Conservation (phyloP, 306 rosid species). For the Oxytropis ochrocephala region DNA sequence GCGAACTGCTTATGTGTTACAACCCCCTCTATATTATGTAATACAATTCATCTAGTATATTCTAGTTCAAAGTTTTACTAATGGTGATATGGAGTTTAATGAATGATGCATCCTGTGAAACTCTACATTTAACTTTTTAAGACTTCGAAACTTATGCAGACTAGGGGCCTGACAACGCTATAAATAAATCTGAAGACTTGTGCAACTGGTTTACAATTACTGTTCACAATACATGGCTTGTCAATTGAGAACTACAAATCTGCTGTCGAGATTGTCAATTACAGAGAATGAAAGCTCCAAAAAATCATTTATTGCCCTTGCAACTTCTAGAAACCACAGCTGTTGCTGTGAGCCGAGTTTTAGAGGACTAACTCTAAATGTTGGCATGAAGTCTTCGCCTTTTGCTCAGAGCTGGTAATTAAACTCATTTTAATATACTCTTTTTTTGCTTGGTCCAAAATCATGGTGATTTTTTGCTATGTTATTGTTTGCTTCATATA, state of each 20-base stretch:
- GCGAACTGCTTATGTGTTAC: no score
- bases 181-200: not conserved
- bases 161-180: conserved; percentile 6
- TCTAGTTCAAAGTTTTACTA: not conserved
- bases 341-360: conserved; percentile 35
- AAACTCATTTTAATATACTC: not conserved
- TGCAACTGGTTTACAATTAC: not conserved
- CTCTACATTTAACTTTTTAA: not conserved
- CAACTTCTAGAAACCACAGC: conserved; percentile 36
- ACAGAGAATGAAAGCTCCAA: conserved; percentile 30
- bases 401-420: conserved; percentile 46
- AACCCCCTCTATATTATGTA: not conserved
- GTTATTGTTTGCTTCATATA: not conserved
- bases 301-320: conserved; percentile 25
- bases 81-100: not conserved
- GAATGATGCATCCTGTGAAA: not conserved
- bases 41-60: not conserved
- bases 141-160: conserved; percentile 16
- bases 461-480: not conserved
- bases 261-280: conserved; percentile 34
- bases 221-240: conserved; percentile 37
- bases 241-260: conserved; percentile 30
- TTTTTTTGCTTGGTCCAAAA: not conserved
- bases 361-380: conserved; percentile 23
- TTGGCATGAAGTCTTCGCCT: conserved; percentile 28